phyloP scores from a whole-genome alignment of 257 asterid genomes.

The Solanum appendiculatum region DNA sequence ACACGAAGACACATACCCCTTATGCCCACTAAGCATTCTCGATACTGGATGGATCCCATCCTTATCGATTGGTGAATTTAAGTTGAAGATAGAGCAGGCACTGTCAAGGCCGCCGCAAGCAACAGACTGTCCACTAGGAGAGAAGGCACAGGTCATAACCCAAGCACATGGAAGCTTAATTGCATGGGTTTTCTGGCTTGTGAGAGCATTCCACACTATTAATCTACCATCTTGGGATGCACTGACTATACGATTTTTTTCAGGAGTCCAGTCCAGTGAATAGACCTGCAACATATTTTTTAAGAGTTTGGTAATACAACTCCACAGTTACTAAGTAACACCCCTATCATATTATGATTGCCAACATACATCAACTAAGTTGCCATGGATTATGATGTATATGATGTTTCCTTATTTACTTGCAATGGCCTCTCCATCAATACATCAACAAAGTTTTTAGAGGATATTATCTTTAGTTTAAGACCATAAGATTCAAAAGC shows the following conservation, averaged over 20 bases:
- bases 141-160: conserved; percentile 98
- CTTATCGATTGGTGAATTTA: conserved; percentile 71
- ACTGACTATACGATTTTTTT: conserved; percentile 90
- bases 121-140: conserved; percentile 86
- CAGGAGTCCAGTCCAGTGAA: conserved; percentile 97
- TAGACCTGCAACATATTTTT: conserved; percentile 46
- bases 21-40: conserved; percentile 84
- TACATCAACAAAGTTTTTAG: neutral
- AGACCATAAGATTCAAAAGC: neutral
- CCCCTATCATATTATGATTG: neutral
- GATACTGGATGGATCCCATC: conserved; percentile 84
- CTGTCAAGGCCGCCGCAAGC: conserved; percentile 99
- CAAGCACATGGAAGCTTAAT: conserved; percentile 95
- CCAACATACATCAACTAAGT: neutral
- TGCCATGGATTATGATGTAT: neutral
- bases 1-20: conserved; percentile 91
- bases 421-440: neutral
- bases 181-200: conserved; percentile 95
- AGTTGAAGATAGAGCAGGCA: conserved; percentile 84
- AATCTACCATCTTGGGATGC: conserved; percentile 98
- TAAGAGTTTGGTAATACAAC: neutral
- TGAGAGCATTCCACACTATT: conserved; percentile 97
- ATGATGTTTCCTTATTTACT: neutral
- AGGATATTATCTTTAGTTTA: neutral
- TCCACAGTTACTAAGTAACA: neutral